Base-by-base conservation (phyloP, 257 asterid genomes). In the Leonotis leonurus region DNA sequence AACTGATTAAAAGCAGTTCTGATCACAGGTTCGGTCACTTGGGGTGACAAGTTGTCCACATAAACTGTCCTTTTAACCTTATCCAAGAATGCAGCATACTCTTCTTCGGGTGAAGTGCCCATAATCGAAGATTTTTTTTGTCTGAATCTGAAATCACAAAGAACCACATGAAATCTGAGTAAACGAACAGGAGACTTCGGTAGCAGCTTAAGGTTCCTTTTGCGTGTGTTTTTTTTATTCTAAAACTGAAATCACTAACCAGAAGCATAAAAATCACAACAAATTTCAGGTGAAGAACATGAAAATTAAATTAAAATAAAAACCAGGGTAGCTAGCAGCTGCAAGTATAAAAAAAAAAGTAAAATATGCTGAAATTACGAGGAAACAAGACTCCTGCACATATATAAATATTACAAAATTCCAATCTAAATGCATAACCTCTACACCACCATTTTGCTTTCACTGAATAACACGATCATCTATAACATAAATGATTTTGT, bases 1-100 rank as follows among this genome's bases (percentile, higher is more conserved):
- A 88, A 92, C 71, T 89, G 99, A 67, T 73, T 73, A 37, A 86
- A 72, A 11, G 97, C 93, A 41, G 89, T 83, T 78, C 64, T 85
- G 49, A 86, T 18, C 5, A 89, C 81, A 0, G 75, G 1, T 1
- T 79, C 90, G 1, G 93, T 89, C 25, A 73, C 94, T 57, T 10
- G 60, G 40, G 88, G 95, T 0, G 97, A 70, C 62, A 92, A 67
- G 69, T 76, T 80, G 67, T 86, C 95, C 0, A 92, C 73, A 32
- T 74, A 85, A 3, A 86, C 55, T 5, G 95, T 86, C 65, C 83
- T 78, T 7, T 66, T 56, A 26, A 92, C 96, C 72, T 78, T 83
- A 70, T 80, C 83, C 77, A 73, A 44, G 81, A 92, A 92, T 25
- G 85, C 73, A 24, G 71, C 71, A 66, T 86, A 89, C 54, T 70